Evolutionary conservation across 257 asterid species (phyloP).

Genomic region (Cinchona pubescens): DNA sequence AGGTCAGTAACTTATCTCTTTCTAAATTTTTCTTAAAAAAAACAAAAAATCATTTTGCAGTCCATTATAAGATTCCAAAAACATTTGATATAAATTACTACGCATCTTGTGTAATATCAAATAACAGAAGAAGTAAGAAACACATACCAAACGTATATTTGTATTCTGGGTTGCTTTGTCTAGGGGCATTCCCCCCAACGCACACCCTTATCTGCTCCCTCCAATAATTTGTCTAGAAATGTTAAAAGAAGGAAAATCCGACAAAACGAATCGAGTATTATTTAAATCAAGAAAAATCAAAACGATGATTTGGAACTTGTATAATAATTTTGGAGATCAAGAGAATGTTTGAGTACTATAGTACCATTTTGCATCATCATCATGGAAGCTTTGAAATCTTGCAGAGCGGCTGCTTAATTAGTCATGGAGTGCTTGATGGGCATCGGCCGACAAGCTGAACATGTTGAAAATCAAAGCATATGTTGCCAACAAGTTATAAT

Average conservation of each 20-base stretch:
- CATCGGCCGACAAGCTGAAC: conserved; percentile 19
- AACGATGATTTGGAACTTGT: not conserved
- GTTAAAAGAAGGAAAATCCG: conserved; percentile 34
- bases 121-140: conserved; percentile 7
- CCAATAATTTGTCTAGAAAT: conserved; percentile 26
- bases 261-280: conserved; percentile 36
- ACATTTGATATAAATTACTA: too few relatives aligned
- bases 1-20: too few relatives aligned
- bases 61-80: too few relatives aligned
- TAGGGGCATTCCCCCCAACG: conserved; percentile 30
- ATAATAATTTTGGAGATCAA: conserved; percentile 14
- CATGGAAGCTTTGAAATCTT: conserved; percentile 11
- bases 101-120: not conserved
- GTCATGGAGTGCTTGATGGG: conserved; percentile 8
- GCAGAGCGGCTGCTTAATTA: conserved; percentile 4
- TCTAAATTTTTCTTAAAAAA: too few relatives aligned
- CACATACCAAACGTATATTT: conserved; percentile 23
- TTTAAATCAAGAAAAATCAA: conserved; percentile 16
- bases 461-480: conserved; percentile 8
- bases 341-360: conserved; percentile 12
- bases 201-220: conserved; percentile 4
- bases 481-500: conserved; percentile 9
- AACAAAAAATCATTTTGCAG: too few relatives aligned
- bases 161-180: conserved; percentile 43
- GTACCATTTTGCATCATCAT: not conserved